phyloP scores from a whole-genome alignment of 306 rosid species.

The Vigna reflexopilosa region DNA sequence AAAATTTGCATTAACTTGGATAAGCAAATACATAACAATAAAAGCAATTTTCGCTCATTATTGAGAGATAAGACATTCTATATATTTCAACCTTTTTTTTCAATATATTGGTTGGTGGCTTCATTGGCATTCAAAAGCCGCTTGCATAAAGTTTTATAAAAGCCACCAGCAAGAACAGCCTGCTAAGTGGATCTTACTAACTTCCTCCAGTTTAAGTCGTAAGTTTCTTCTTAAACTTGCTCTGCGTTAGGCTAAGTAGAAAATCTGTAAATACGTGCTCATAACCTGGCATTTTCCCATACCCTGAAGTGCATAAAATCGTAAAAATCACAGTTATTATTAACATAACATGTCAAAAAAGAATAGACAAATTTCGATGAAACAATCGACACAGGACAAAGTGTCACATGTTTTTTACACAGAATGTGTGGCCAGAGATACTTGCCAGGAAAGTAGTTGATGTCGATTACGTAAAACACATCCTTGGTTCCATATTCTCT shows the following conservation, averaged over 20 bases:
- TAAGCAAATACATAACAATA: background rate
- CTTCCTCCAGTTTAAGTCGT: background rate
- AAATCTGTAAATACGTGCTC: constrained; percentile 63
- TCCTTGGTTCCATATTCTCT: constrained; percentile 62
- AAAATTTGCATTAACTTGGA: constrained; percentile 19
- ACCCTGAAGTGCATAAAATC: constrained; percentile 41
- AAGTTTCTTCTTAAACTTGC: constrained; percentile 56
- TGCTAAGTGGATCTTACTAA: too few relatives aligned
- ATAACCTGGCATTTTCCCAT: constrained; percentile 62
- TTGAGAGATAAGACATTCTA: constrained; percentile 34
- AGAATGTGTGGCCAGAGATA: background rate
- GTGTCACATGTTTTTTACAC: background rate
- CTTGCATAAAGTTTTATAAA: constrained; percentile 33
- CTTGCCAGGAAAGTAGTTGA: constrained; percentile 68
- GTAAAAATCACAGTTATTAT: background rate
- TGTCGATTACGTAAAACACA: constrained; percentile 63
- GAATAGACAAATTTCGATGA: background rate
- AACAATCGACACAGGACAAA: background rate
- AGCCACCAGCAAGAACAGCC: constrained; percentile 9
- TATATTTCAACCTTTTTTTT: constrained; percentile 41
- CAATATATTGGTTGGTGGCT: constrained; percentile 43
- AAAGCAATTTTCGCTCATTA: constrained; percentile 9
- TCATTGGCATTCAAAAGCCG: constrained; percentile 43
- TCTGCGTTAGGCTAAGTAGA: constrained; percentile 57
- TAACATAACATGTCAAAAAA: background rate